Base-by-base conservation (phyloP, 2,329 filamentous ascomycete genomes). In the Fusarium mangiferae region DNA sequence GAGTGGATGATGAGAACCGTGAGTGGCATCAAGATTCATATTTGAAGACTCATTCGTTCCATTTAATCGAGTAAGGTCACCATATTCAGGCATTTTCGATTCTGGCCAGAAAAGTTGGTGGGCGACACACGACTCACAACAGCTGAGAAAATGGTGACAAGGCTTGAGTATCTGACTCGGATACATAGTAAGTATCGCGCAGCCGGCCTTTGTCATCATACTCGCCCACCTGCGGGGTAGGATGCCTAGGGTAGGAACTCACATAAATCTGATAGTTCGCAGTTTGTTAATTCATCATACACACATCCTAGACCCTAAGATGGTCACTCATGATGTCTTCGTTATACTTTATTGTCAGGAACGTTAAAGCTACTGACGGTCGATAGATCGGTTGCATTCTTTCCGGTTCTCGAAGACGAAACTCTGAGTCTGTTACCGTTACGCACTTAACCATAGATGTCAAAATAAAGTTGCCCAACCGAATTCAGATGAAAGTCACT, bases 81-180 rank as follows among this genome's bases (percentile, higher is more conserved):
- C 20, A 36, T 24, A 15, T 36, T 36, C 36, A 30, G 49, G 28
- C 17, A 10, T 33, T 54, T 51, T 36, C 15, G n/a, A 59, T 26
- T 14, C 15, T 30, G n/a, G 11, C 30, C 28, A 36, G 26, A 22
- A 35, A 35, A 35, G 20, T 39, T 54, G 15, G 26, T 39, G 33
- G 39, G 22, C n/a, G 30, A 46, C n/a, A 26, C 39, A 70, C 49
- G 69, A 72, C 58, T 65, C 70, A 39, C 39, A 35, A 39, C 22
- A 18, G 26, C 18, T 42, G 24, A 38, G 38, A 26, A 42, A 69
- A 26, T 13, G 44, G 30, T 39, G 41, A 48, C 26, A 36, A 38
- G 48, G 38, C 42, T 36, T n/a, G 18, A 59, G 30, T 41, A 48
- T 33, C 68, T 64, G 64, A 69, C 51, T 70, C 61, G 39, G 49